Evolutionary conservation across 2,329 filamentous ascomycete species (phyloP), one percentile per base, ranked within the genome.

Genomic region (Cladosporium oxysporum): DNA sequence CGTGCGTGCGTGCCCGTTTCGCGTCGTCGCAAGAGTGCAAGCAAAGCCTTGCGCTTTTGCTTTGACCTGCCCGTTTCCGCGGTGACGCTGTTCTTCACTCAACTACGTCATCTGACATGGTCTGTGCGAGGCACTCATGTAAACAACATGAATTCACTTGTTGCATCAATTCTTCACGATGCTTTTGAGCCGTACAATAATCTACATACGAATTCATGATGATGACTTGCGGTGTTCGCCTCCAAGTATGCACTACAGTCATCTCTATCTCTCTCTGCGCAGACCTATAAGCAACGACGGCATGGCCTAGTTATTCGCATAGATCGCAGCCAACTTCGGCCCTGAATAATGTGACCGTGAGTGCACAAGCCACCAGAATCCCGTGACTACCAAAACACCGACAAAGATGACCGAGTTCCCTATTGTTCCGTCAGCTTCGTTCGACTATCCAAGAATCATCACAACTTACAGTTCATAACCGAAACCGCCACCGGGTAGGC

Each of bases 331-430:
- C 57, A 85, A 76, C 69, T 83, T 83, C 2, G 84, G 84, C 0
- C 83, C 82, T 0, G 82, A 80, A 67, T 86, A 86, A 66, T 84
- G 79, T 49, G 74, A 74, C 23, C 73, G 70, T 3, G 81, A 84
- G 66, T 85, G 80, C 2, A 82, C 61, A 6, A 82, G 66, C 83
- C 84, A 86, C 83, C 84, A 85, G 4, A 81, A 65, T 0, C 75
- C 75, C 0, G 83, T 84, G 5, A 86, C 65, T 0, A 76, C 69
- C n/a, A 85, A 69, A 53, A 81, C 77, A 26, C 85, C 82, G 21
- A 81, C 81, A 26, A 86, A 73, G 64, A 86, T 84, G 3, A 86
- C 84, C 67, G 80, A 83, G 72, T 85, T 86, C 80, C 65, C 79
- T 73, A 81, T 59, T 12, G 81, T 57, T 68, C 23, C 23, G 2